Conservation (phyloP, 169 alveolate species). For the Cryptosporidium meleagridis region DNA sequence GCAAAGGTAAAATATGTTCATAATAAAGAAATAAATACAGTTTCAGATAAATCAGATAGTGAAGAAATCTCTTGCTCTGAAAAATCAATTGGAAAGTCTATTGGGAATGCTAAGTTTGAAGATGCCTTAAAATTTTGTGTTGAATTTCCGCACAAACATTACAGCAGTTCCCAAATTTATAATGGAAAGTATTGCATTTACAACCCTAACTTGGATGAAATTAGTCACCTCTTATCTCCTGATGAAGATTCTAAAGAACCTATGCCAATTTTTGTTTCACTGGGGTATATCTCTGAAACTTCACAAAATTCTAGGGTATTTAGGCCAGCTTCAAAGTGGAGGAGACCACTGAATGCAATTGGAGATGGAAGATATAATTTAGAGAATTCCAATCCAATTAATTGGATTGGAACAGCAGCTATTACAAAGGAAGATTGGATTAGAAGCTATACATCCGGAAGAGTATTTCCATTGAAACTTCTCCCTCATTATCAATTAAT, state of each 20-base stretch:
- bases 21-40: background rate
- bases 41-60: background rate
- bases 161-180: background rate
- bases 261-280: constrained; percentile 47
- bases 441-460: constrained; percentile 20
- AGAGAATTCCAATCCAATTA: constrained; percentile 5
- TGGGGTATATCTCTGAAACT: constrained; percentile 52
- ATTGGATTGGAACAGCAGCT: constrained; percentile 64
- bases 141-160: constrained; percentile 41
- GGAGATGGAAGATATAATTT: constrained; percentile 58
- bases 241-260: constrained; percentile 27
- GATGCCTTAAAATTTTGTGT: constrained; percentile 48
- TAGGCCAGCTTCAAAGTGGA: constrained; percentile 69
- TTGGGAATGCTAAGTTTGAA: constrained; percentile 1
- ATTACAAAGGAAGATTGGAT: constrained; percentile 57
- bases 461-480: constrained; percentile 11
- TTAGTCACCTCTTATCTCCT: background rate
- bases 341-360: constrained; percentile 67
- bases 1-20: constrained; percentile 39
- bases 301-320: constrained; percentile 19
- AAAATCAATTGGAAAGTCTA: background rate
- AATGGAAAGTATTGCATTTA: constrained; percentile 11
- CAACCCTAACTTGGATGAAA: constrained; percentile 5
- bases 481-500: constrained; percentile 51
- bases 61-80: background rate